Percentiles rank a stretch among this genome's conserved stretches.
Conservation (phyloP, 2,329 filamentous ascomycete genomes). For the Decorospora gaudefroyi region DNA sequence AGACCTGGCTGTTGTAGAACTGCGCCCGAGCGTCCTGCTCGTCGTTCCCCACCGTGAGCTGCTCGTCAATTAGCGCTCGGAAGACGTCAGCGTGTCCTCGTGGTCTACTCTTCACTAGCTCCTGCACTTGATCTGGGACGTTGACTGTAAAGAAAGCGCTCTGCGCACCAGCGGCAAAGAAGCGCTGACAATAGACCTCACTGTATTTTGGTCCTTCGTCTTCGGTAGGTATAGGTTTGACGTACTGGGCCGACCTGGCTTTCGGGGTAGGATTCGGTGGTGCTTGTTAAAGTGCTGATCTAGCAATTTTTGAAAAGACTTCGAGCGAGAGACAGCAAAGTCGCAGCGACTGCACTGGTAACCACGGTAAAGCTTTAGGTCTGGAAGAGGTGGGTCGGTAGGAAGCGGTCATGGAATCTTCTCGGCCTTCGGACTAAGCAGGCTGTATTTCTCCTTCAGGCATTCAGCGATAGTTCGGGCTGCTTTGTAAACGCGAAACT, state of each 20-base stretch:
- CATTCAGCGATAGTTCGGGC: neutral
- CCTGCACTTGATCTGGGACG: neutral
- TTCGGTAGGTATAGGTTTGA: neutral
- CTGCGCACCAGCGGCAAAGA: conserved; percentile 1
- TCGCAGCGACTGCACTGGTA: conserved; percentile 7
- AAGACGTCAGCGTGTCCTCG: conserved; percentile 1
- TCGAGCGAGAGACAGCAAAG: neutral
- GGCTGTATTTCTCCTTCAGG: conserved; percentile 1
- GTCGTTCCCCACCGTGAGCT: neutral
- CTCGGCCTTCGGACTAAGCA: neutral
- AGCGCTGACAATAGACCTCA: conserved; percentile 6
- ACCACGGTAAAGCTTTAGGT: conserved; percentile 8
- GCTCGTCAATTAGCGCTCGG: conserved; percentile 5
- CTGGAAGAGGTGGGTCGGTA: conserved; percentile 5
- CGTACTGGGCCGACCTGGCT: conserved; percentile 1
- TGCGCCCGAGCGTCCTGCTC: conserved; percentile 1
- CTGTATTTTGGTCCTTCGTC: conserved; percentile 1
- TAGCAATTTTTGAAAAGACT: neutral
- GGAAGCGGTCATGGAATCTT: neutral
- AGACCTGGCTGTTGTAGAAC: neutral
- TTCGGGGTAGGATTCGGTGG: conserved; percentile 1
- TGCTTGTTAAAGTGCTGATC: conserved; percentile 7
- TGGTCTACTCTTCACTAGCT: neutral
- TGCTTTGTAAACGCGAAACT: neutral
- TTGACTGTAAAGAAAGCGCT: conserved; percentile 6